Base-by-base conservation (phyloP, 2,329 filamentous ascomycete genomes). In the Fusarium sp. region DNA sequence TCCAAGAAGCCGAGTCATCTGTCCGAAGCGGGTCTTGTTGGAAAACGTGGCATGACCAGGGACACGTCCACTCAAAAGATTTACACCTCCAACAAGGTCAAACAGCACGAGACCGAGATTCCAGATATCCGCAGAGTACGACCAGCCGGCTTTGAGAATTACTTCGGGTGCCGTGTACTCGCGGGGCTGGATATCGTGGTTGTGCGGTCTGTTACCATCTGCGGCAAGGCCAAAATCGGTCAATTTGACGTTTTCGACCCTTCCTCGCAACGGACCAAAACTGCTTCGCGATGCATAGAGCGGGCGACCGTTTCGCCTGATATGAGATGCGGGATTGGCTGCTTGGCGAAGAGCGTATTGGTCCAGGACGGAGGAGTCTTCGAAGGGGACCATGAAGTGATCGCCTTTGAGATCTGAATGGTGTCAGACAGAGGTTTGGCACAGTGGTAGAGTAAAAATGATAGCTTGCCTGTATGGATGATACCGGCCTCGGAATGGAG, bases 381-480 rank as follows among this genome's bases (percentile, higher is more conserved):
- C 70, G 10, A 71, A 71, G 1, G 66, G 67, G 27, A 71, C 49
- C 65, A 70, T 66, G 21, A 71, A 63, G 35, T 69, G 66, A 19
- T 70, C 66, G 2, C 64, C 66, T 32, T 69, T 70, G 29, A 69
- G 61, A 23, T 70, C 68, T 70, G 11, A 0, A 9, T 23, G 36
- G 2, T 23, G 19, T 4, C 11, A 19, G 19, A 11, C 11, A 19
- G 19, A 11, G 14, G 10, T 2, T 17, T n/a, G 9, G 3, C 21
- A 8, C 7, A 5, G 4, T 25, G 5, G 15, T 3, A 9, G 2
- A 2, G 15, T 3, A 9, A 2, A 2, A 17, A 6, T 10, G n/a
- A 46, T 14, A 7, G 66, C 65, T 42, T 68, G 77, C 75, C 75
- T 2, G 76, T 79, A 67, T 80, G 75, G 29, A 80, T 75, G 44